Conservation (phyloP, 257 asterid genomes). For the Nicotiana tomentosiformis region DNA sequence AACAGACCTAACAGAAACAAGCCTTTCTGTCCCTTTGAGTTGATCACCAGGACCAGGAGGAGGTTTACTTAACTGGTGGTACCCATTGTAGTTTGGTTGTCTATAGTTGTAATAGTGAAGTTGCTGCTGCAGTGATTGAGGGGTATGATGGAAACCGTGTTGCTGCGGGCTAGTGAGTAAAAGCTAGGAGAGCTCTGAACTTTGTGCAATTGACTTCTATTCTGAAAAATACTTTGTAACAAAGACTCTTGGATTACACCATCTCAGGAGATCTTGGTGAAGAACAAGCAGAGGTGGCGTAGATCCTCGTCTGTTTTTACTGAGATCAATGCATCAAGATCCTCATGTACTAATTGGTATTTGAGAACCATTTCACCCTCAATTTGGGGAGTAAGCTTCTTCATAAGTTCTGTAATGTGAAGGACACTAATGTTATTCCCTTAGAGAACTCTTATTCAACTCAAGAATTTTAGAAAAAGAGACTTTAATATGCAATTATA, state of each 20-base stretch:
- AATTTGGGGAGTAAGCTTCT: slow-evolving; percentile 53
- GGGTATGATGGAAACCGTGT: slow-evolving; percentile 21
- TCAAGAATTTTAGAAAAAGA: background rate
- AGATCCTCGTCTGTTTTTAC: slow-evolving; percentile 80
- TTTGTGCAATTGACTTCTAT: slow-evolving; percentile 37
- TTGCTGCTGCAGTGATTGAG: background rate
- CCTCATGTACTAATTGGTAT: slow-evolving; percentile 70
- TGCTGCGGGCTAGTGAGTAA: slow-evolving; percentile 32
- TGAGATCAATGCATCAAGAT: slow-evolving; percentile 71
- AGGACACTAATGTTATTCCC: background rate
- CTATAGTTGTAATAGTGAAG: slow-evolving; percentile 11
- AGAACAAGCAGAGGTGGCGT: slow-evolving; percentile 48
- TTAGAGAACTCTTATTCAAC: background rate
- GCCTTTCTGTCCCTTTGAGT: slow-evolving; percentile 38
- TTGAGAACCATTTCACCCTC: slow-evolving; percentile 74
- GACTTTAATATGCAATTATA: background rate
- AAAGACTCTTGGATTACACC: slow-evolving; percentile 17
- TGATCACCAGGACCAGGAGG: slow-evolving; percentile 26
- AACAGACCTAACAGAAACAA: slow-evolving; percentile 32
- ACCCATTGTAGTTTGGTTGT: slow-evolving; percentile 19
- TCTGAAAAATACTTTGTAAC: background rate
- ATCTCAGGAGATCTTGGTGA: slow-evolving; percentile 60
- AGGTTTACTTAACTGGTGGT: slow-evolving; percentile 27
- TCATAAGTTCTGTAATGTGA: slow-evolving; percentile 53
- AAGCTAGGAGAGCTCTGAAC: slow-evolving; percentile 70